Percentiles rank a stretch among this genome's conserved stretches.
phyloP scores from a whole-genome alignment of 352 stramenopile genomes.

The Aphanomyces euteiches region DNA sequence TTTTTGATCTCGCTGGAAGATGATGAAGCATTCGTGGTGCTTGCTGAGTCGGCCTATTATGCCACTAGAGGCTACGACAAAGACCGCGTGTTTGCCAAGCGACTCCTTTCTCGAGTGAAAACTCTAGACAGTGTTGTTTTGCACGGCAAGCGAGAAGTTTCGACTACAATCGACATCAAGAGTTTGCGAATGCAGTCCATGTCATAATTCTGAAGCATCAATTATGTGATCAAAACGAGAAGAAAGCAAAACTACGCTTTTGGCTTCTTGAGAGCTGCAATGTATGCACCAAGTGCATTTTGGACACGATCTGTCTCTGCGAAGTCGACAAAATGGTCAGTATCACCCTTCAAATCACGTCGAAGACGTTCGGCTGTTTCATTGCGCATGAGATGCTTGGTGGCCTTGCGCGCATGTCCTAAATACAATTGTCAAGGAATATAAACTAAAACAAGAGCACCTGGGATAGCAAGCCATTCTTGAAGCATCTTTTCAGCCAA shows the following conservation, averaged over 20 bases:
- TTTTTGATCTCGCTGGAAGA: too few species aligned
- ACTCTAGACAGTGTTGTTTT: too few species aligned
- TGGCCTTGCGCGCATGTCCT: constrained; percentile 69
- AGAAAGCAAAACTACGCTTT: neutral
- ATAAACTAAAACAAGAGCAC: constrained; percentile 32
- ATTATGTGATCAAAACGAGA: too few species aligned
- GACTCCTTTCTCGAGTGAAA: too few species aligned
- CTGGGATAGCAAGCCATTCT: constrained; percentile 79
- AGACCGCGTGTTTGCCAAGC: too few species aligned
- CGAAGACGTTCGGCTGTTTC: constrained; percentile 61
- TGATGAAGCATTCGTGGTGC: too few species aligned
- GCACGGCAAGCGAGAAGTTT: too few species aligned
- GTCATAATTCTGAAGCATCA: too few species aligned
- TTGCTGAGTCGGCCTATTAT: too few species aligned
- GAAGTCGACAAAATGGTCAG: constrained; percentile 70
- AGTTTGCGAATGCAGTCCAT: too few species aligned
- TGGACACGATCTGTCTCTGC: constrained; percentile 78
- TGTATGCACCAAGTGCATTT: constrained; percentile 72
- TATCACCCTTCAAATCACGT: constrained; percentile 50
- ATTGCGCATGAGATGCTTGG: constrained; percentile 73
- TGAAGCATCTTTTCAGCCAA: constrained; percentile 56
- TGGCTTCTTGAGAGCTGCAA: constrained; percentile 78
- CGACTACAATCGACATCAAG: too few species aligned
- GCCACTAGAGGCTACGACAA: too few species aligned
- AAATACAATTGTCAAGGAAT: neutral